phyloP scores from a whole-genome alignment of 306 rosid species.

The Cucurbita moschata region DNA sequence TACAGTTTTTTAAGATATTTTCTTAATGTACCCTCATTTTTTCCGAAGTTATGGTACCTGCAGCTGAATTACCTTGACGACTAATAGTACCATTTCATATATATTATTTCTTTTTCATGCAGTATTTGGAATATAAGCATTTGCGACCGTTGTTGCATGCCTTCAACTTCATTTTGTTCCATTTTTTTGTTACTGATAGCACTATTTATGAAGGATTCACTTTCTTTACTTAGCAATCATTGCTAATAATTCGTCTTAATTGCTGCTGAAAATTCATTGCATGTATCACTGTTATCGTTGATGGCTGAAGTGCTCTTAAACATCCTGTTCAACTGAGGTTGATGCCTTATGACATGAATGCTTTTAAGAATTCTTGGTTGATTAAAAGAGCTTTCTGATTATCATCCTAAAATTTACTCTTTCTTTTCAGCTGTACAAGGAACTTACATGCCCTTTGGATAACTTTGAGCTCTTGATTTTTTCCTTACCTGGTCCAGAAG shows the following conservation, averaged over 20 bases:
- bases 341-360: background rate
- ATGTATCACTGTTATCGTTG: background rate
- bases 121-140: background rate
- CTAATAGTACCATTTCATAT: background rate
- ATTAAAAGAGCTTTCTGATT: background rate
- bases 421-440: conserved; percentile 58
- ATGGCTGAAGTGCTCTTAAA: background rate
- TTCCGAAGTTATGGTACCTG: background rate
- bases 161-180: background rate
- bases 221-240: background rate
- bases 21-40: background rate
- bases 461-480: conserved; percentile 79
- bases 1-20: background rate
- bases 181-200: background rate
- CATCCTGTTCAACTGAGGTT: background rate
- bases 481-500: conserved; percentile 83
- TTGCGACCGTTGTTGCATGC: background rate
- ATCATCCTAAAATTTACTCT: no score
- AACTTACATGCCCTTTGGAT: conserved; percentile 78
- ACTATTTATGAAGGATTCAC: background rate
- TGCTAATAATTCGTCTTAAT: background rate
- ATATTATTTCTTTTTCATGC: background rate
- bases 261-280: background rate
- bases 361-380: background rate
- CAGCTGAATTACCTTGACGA: background rate